Evolutionary conservation across 2,329 filamentous ascomycete genomes (phyloP).

Genomic region (Fusarium aywerte): DNA sequence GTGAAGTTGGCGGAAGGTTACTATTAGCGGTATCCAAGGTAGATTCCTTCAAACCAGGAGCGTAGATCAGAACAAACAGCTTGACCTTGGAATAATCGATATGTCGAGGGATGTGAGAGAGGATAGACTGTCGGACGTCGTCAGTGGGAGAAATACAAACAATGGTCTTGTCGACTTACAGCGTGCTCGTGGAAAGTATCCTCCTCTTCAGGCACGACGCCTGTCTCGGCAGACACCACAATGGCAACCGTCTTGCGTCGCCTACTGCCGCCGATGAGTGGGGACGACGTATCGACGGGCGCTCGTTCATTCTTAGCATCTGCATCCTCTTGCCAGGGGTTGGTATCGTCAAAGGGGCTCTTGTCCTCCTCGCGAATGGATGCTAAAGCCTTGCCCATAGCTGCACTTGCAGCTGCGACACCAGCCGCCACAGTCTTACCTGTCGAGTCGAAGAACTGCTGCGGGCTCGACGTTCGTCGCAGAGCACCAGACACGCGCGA

Average conservation of each 20-base stretch:
- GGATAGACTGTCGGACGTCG: slow-evolving; percentile 71
- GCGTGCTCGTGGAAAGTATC: slow-evolving; percentile 79
- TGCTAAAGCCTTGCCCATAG: slow-evolving; percentile 82
- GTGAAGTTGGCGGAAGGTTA: slow-evolving; percentile 71
- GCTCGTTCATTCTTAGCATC: slow-evolving; percentile 69
- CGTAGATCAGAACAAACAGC: slow-evolving; percentile 90
- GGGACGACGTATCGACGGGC: slow-evolving; percentile 44
- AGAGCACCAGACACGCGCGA: slow-evolving; percentile 83
- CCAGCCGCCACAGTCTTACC: slow-evolving; percentile 84
- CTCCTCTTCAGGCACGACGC: slow-evolving; percentile 67
- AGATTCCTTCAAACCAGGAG: slow-evolving; percentile 79
- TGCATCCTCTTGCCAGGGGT: slow-evolving; percentile 92
- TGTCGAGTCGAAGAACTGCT: slow-evolving; percentile 87
- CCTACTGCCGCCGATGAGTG: slow-evolving; percentile 56
- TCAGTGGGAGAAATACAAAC: slow-evolving; percentile 10
- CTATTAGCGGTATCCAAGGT: slow-evolving; percentile 61
- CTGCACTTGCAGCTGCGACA: slow-evolving; percentile 83
- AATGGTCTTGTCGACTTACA: slow-evolving; percentile 64
- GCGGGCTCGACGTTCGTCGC: slow-evolving; percentile 83
- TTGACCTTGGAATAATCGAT: slow-evolving; percentile 78
- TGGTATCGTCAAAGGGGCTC: slow-evolving; percentile 84
- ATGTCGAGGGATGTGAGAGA: slow-evolving; percentile 86
- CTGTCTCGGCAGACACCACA: slow-evolving; percentile 83
- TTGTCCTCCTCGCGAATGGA: slow-evolving; percentile 84
- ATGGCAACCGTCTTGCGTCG: slow-evolving; percentile 84